A percentile compares a stretch with the other conserved stretches of the same genome.
Conservation (phyloP, 169 alveolate genomes). For the Eimeria sp. region DNA sequence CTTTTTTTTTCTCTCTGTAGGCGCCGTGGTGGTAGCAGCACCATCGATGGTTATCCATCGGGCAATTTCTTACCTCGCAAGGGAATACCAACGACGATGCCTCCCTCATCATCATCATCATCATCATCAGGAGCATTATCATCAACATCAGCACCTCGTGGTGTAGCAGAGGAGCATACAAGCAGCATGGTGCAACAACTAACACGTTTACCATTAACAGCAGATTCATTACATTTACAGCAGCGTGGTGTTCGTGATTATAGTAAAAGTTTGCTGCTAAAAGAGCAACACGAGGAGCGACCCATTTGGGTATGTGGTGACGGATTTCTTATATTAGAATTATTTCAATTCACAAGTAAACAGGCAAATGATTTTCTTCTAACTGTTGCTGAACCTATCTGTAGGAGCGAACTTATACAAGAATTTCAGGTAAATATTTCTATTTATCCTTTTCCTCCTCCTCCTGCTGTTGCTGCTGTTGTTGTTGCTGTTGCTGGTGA, state of each 20-base stretch:
- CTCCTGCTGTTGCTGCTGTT: not conserved
- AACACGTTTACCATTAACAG: slow-evolving; percentile 89
- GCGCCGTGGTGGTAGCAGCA: not conserved
- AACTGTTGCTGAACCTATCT: slow-evolving; percentile 99
- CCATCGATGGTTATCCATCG: too few species aligned
- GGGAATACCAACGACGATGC: not conserved
- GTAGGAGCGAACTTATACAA: slow-evolving; percentile 96
- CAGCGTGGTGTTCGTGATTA: slow-evolving; percentile 92
- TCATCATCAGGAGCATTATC: not conserved
- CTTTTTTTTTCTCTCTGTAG: not conserved
- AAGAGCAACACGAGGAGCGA: slow-evolving; percentile 90
- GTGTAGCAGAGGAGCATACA: not conserved
- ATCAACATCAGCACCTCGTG: slow-evolving; percentile 45
- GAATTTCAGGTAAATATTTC: not conserved
- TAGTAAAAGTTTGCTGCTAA: slow-evolving; percentile 88
- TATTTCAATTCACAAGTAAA: slow-evolving; percentile 90
- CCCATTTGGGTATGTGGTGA: slow-evolving; percentile 96
- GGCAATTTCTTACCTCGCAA: not conserved
- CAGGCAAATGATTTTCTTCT: slow-evolving; percentile 98
- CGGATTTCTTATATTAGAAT: slow-evolving; percentile 92
- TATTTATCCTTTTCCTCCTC: slow-evolving; percentile 50
- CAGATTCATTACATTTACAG: slow-evolving; percentile 90
- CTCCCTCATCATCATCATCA: not conserved
- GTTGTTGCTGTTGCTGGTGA: slow-evolving; percentile 83
- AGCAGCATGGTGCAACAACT: slow-evolving; percentile 36